Conservation (phyloP, 2,329 filamentous ascomycete species). For the Leptosphaerulina australis region DNA sequence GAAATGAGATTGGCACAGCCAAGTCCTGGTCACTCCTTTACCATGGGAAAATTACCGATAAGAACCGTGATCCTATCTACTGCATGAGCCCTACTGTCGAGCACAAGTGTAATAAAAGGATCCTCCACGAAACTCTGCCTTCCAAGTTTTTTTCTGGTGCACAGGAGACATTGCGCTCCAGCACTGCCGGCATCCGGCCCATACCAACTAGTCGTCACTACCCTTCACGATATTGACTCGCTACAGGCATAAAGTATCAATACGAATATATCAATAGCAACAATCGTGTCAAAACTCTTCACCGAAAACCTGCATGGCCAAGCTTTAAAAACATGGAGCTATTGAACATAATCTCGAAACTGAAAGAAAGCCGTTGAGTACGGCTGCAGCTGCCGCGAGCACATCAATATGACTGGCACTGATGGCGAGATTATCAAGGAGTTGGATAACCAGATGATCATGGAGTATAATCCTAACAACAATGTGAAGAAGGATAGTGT, state of each 20-base stretch:
- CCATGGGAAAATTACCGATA: neutral
- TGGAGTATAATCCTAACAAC: neutral
- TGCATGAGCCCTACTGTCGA: neutral
- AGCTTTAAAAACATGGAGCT: conserved; percentile 1
- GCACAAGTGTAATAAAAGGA: neutral
- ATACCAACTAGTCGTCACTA: no score
- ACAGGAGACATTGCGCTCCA: neutral
- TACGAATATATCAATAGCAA: conserved; percentile 13
- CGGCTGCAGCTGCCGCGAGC: neutral
- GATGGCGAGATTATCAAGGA: neutral
- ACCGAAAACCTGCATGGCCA: neutral
- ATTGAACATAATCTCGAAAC: neutral
- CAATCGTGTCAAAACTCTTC: conserved; percentile 7
- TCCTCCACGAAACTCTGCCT: conserved; percentile 3
- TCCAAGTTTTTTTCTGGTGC: conserved; percentile 3
- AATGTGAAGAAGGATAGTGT: neutral
- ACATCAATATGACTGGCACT: neutral
- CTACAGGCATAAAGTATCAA: conserved; percentile 11
- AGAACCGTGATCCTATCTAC: neutral
- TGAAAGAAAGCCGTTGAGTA: neutral
- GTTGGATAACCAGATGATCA: conserved; percentile 2
- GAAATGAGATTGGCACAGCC: neutral
- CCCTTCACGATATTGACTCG: neutral
- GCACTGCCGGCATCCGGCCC: neutral
- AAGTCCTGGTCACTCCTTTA: neutral